Evolutionary conservation across 2,329 filamentous ascomycete genomes (phyloP).

Genomic region (Fusarium sp.): DNA sequence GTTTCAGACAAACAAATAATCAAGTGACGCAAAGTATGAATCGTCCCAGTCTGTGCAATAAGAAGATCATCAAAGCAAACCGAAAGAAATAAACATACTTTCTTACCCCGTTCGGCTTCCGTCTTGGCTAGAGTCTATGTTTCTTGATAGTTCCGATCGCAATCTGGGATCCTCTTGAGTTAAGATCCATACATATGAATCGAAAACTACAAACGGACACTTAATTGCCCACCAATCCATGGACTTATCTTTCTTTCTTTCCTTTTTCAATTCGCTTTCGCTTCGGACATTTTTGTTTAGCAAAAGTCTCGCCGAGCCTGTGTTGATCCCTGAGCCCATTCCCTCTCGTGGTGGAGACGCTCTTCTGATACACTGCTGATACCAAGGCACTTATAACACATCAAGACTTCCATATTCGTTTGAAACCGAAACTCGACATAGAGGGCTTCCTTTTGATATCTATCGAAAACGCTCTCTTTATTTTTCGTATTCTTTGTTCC

Average conservation of each 20-base stretch:
- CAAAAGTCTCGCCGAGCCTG: slow-evolving; percentile 24
- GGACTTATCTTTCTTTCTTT: neutral
- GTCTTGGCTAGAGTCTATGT: neutral
- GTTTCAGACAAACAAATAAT: slow-evolving; percentile 45
- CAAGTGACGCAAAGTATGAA: slow-evolving; percentile 14
- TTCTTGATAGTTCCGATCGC: neutral
- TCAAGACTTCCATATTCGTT: slow-evolving; percentile 8
- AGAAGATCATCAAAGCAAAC: neutral
- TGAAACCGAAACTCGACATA: slow-evolving; percentile 6
- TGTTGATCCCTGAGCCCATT: slow-evolving; percentile 7
- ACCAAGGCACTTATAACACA: slow-evolving; percentile 35
- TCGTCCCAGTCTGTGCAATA: neutral
- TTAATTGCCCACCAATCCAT: neutral
- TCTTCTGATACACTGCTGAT: slow-evolving; percentile 35
- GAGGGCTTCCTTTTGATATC: slow-evolving; percentile 1
- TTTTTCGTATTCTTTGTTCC: slow-evolving; percentile 2
- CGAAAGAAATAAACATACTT: neutral
- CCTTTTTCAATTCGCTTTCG: slow-evolving; percentile 26
- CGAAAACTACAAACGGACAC: neutral
- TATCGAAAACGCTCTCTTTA: slow-evolving; percentile 14
- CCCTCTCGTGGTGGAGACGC: slow-evolving; percentile 18
- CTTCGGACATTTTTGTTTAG: slow-evolving; percentile 15
- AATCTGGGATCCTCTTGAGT: neutral
- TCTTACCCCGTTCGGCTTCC: neutral
- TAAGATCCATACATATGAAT: neutral